These are phyloP conservation scores for Yarrowia sp. DNA, from an alignment of 805 yeast species.

Conservation along the genomic window DNA sequence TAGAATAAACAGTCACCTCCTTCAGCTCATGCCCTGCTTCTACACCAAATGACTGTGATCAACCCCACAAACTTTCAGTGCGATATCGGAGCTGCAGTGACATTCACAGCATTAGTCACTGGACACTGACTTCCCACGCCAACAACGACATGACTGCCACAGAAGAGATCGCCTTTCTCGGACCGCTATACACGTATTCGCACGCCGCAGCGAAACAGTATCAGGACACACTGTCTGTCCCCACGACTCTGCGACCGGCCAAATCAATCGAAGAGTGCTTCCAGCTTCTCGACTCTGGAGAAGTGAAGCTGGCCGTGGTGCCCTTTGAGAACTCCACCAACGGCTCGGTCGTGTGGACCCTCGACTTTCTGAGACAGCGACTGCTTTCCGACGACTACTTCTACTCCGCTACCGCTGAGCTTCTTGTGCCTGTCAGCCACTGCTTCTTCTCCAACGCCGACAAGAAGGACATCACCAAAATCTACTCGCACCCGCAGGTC, in stretches of 20 bases:
- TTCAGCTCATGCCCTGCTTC: no score
- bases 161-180: slow-evolving; percentile 57
- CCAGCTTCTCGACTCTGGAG: slow-evolving; percentile 45
- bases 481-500: slow-evolving; percentile 95
- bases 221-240: slow-evolving; percentile 27
- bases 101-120: neutral
- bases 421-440: slow-evolving; percentile 79
- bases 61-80: slow-evolving; percentile 8
- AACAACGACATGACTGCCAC: neutral
- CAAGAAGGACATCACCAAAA: slow-evolving; percentile 45
- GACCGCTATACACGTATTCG: slow-evolving; percentile 91
- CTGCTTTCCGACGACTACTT: neutral
- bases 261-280: slow-evolving; percentile 54
- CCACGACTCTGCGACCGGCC: slow-evolving; percentile 30
- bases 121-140: neutral
- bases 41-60: no score
- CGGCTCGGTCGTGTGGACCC: slow-evolving; percentile 86
- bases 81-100: slow-evolving; percentile 7
- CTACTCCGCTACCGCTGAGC: slow-evolving; percentile 62
- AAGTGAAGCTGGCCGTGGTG: slow-evolving; percentile 69
- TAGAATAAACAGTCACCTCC: no score
- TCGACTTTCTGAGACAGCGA: slow-evolving; percentile 69
- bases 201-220: slow-evolving; percentile 56
- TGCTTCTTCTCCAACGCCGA: slow-evolving; percentile 53
- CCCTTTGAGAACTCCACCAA: slow-evolving; percentile 95